Evolutionary conservation across 768 basidiomycete species (phyloP).

Genomic region (Lenzites betulinus): DNA sequence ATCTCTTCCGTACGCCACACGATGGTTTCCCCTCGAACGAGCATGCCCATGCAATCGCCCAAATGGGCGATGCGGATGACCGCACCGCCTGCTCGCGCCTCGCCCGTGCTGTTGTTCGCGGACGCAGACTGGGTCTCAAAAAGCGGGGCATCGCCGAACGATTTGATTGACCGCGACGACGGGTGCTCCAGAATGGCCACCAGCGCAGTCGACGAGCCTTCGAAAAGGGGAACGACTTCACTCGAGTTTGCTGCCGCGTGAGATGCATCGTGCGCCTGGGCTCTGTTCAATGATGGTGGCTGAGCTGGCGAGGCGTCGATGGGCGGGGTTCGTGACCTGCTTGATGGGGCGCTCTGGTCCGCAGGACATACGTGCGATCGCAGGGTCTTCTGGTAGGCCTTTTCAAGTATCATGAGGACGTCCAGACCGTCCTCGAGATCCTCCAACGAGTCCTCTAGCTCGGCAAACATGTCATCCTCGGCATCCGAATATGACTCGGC

Average conservation of each 20-base stretch:
- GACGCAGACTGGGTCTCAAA: slow-evolving; percentile 20
- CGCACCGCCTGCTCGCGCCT: slow-evolving; percentile 46
- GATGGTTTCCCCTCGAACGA: slow-evolving; percentile 77
- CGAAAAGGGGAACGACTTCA: slow-evolving; percentile 37
- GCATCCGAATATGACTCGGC: slow-evolving; percentile 20
- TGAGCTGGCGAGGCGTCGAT: neutral
- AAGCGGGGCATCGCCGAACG: slow-evolving; percentile 10
- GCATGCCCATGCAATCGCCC: slow-evolving; percentile 86
- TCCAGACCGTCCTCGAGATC: slow-evolving; percentile 73
- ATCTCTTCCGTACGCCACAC: slow-evolving; percentile 90
- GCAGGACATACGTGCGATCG: slow-evolving; percentile 51
- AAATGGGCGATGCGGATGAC: slow-evolving; percentile 82
- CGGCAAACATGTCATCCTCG: slow-evolving; percentile 45
- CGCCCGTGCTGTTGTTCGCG: slow-evolving; percentile 2
- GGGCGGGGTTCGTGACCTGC: slow-evolving; percentile 17
- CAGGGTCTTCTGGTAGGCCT: slow-evolving; percentile 67
- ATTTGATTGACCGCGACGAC: slow-evolving; percentile 15
- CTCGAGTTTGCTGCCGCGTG: slow-evolving; percentile 30
- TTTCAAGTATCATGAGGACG: slow-evolving; percentile 67
- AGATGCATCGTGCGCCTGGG: slow-evolving; percentile 30
- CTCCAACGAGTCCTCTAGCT: slow-evolving; percentile 50
- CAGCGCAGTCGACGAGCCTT: slow-evolving; percentile 70
- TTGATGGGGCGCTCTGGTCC: slow-evolving; percentile 11
- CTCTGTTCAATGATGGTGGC: slow-evolving; percentile 1
- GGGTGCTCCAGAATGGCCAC: slow-evolving; percentile 61